A percentile compares a stretch with the other conserved stretches of the same genome.
These are phyloP conservation scores for Ustilago nuda DNA, from an alignment of 1,284 basidiomycete species.

Conservation along the genomic window DNA sequence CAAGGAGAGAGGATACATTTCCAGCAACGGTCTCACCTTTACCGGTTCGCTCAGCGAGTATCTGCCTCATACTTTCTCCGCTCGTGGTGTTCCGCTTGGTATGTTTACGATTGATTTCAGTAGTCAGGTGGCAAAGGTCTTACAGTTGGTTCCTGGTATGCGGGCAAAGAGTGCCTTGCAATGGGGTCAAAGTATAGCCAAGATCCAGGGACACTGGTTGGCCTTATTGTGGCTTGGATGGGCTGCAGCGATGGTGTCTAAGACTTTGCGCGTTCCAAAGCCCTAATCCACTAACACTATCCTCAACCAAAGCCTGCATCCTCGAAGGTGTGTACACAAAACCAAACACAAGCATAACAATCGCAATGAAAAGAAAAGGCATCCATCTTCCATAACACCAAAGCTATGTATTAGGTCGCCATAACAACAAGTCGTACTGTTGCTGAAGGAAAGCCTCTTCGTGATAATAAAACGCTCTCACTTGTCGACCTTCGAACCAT, in stretches of 20 bases:
- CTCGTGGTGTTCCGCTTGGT: slow-evolving; percentile 57
- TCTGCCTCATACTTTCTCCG: slow-evolving; percentile 39
- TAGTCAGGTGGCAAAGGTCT: slow-evolving; percentile 17
- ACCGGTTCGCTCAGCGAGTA: slow-evolving; percentile 52
- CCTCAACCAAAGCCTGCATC: not conserved
- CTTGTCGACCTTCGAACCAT: slow-evolving; percentile 34
- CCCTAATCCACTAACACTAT: slow-evolving; percentile 36
- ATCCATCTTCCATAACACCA: not conserved
- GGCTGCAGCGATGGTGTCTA: slow-evolving; percentile 65
- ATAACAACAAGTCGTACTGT: not conserved
- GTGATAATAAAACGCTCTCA: slow-evolving; percentile 25
- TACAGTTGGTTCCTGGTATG: slow-evolving; percentile 34
- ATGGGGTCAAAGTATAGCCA: slow-evolving; percentile 31
- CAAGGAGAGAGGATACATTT: slow-evolving; percentile 44
- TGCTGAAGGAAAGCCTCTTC: not conserved
- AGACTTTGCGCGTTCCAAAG: slow-evolving; percentile 68
- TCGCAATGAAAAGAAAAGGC: not conserved
- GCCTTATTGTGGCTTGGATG: slow-evolving; percentile 61
- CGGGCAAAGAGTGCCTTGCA: not conserved
- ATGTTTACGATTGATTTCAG: slow-evolving; percentile 52
- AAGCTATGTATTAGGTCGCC: not conserved
- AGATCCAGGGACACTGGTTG: slow-evolving; percentile 57
- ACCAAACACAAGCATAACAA: not conserved
- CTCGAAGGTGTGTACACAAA: not conserved
- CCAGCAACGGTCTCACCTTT: slow-evolving; percentile 50